Percentiles rank a stretch among this genome's conserved stretches.
phyloP scores from a whole-genome alignment of 768 basidiomycete species.

The Mycena vulgaris region DNA sequence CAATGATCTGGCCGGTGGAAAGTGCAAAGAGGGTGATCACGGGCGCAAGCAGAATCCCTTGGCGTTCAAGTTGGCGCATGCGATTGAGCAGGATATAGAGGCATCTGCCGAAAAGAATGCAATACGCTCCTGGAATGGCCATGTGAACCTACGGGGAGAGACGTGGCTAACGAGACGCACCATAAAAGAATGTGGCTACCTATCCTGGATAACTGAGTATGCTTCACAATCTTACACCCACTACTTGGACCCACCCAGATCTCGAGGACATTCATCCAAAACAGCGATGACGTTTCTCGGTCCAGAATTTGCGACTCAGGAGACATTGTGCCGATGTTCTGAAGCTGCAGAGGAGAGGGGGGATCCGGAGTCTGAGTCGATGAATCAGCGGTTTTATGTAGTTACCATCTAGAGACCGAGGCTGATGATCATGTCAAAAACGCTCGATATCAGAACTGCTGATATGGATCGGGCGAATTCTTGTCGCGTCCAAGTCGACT shows the following conservation, averaged over 20 bases:
- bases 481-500: no score
- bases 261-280: slow-evolving; percentile 19
- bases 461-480: no score
- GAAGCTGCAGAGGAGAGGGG: no score
- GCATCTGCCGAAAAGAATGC: slow-evolving; percentile 16
- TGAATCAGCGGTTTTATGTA: no score
- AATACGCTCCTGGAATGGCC: slow-evolving; percentile 9
- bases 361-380: no score
- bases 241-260: slow-evolving; percentile 2
- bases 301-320: no score
- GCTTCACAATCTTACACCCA: neutral
- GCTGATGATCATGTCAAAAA: no score
- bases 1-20: slow-evolving; percentile 20
- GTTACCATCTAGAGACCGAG: no score
- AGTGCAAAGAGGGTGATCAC: slow-evolving; percentile 13
- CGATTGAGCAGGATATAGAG: slow-evolving; percentile 21
- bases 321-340: no score
- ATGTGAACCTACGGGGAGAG: neutral
- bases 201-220: neutral
- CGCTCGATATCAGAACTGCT: no score
- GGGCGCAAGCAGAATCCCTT: slow-evolving; percentile 16
- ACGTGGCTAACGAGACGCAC: neutral
- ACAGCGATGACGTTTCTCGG: no score
- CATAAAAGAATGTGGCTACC: slow-evolving; percentile 20
- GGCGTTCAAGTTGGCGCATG: slow-evolving; percentile 19